Evolutionary conservation across 2,329 filamentous ascomycete genomes (phyloP), one percentile per base, ranked within the genome.

Genomic region (Aspergillus sp.): DNA sequence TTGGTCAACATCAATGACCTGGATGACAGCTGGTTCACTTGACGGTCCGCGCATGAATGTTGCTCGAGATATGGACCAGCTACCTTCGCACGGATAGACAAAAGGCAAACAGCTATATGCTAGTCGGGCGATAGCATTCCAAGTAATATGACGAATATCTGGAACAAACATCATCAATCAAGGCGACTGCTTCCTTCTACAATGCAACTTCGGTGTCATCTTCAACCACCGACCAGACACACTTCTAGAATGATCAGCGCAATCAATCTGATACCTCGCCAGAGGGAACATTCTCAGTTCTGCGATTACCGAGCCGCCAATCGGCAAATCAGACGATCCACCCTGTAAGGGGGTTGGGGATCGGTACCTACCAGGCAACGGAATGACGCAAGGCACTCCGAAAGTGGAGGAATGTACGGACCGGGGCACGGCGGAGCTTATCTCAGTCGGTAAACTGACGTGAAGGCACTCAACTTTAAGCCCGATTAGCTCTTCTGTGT

Each of bases 11-110:
- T 78, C 38, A 74, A 71, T 25, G 77, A 79, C 58, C 59, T 79
- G 50, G 76, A 79, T 50, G 76, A 78, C 63, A 74, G 70, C 59
- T 78, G 76, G 76, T 76, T 78, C 62, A 68, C 57, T 53, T 76
- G 63, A 72, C 56, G 8, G n/a, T 10, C 38, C 30, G 8, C 21
- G 23, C 15, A 36, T 51, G n/a, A 7, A 49, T 25, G 53, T 15
- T 32, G 17, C 17, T 21, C 17, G 54, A 17, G 38, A 43, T 36
- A 21, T 15, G 23, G 30, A 23, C 53, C 19, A 32, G 36, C 21
- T 5, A 17, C 45, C 15, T 30, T 49, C 23, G 23, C 45, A 50
- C 47, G 25, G 41, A 30, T n/a, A 50, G 32, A 19, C 8, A 25
- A 50, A 17, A 50, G 12, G 47, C 47, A 50, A 12, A 12, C 25